These are phyloP conservation scores for Paramecium tetraurelia DNA, from an alignment of 73 alveolate genomes.

Conservation along the genomic window DNA sequence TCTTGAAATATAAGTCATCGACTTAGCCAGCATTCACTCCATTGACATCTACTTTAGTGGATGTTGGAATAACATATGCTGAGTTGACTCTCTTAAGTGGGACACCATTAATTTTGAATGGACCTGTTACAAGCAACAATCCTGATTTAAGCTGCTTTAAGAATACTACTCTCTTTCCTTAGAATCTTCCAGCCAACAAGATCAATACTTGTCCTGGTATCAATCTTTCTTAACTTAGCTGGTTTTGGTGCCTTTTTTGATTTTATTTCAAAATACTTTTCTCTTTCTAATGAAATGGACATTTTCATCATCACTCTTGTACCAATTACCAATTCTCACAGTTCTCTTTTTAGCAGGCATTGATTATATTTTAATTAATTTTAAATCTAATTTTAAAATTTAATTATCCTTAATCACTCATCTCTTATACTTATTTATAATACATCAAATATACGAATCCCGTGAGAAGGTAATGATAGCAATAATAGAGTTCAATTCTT, in stretches of 20 bases:
- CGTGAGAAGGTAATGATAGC: not conserved
- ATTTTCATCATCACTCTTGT: slow-evolving; percentile 62
- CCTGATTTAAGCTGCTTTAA: slow-evolving; percentile 90
- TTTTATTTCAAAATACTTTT: not conserved
- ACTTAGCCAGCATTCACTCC: slow-evolving; percentile 68
- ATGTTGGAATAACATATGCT: slow-evolving; percentile 86
- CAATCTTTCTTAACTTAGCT: slow-evolving; percentile 77
- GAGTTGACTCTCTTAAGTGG: slow-evolving; percentile 91
- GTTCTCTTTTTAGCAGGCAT: slow-evolving; percentile 56
- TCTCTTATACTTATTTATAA: not conserved
- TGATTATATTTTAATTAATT: slow-evolving; percentile 22
- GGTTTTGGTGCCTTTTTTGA: slow-evolving; percentile 68
- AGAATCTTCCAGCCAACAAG: slow-evolving; percentile 89
- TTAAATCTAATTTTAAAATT: slow-evolving; percentile 44
- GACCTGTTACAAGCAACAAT: slow-evolving; percentile 93
- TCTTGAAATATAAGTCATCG: slow-evolving; percentile 61
- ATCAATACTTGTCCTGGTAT: slow-evolving; percentile 89
- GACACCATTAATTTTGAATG: slow-evolving; percentile 93
- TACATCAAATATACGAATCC: not conserved
- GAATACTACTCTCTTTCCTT: slow-evolving; percentile 96
- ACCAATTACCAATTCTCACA: slow-evolving; percentile 58
- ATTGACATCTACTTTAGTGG: slow-evolving; percentile 76
- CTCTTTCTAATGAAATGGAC: slow-evolving; percentile 59
- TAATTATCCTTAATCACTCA: slow-evolving; percentile 34
- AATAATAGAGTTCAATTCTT: not conserved